phyloP scores from a whole-genome alignment of 2,329 filamentous ascomycete genomes.

The Clarireedia paspali region DNA sequence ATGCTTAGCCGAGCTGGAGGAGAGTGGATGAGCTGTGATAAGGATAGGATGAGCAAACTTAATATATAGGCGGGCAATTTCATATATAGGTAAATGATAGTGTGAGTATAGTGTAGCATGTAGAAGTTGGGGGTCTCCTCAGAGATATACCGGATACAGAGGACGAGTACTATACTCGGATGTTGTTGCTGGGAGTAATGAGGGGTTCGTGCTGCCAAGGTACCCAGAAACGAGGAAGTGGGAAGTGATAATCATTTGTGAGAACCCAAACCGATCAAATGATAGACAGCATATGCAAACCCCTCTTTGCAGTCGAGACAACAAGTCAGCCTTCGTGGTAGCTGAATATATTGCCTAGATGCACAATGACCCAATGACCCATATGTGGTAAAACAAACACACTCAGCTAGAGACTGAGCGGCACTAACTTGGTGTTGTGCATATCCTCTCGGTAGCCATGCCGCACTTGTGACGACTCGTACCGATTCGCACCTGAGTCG shows the following conservation, averaged over 20 bases:
- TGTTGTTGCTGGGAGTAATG: not conserved
- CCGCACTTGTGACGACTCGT: not conserved
- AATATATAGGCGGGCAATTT: not conserved
- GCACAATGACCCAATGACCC: no score
- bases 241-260: not conserved
- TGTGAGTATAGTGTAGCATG: not conserved
- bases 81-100: not conserved
- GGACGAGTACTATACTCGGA: not conserved
- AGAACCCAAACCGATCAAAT: not conserved
- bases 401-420: no score
- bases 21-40: no score
- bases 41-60: not conserved
- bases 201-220: not conserved
- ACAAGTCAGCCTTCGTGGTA: no score
- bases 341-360: no score
- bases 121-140: not conserved
- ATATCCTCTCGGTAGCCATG: not conserved
- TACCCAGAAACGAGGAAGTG: not conserved
- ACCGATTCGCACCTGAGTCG: no score
- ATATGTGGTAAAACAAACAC: no score
- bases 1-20: no score
- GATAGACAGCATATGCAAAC: not conserved
- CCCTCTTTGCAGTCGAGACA: no score
- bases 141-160: not conserved
- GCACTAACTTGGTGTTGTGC: no score